Conservation (phyloP, 176 grass and related monocot species). For the Oryza glaberrima region DNA sequence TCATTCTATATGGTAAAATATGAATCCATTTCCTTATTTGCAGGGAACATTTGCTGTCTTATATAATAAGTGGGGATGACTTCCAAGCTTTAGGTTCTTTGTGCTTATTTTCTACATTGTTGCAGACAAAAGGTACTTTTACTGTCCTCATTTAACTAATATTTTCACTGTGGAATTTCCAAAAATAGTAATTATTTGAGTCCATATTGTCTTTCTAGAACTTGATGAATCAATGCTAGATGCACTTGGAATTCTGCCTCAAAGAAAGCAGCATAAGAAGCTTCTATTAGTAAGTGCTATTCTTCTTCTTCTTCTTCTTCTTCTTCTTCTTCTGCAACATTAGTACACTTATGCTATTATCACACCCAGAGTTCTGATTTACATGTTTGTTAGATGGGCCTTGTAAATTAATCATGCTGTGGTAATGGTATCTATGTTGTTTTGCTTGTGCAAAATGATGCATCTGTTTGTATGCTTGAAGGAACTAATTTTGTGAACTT, state of each 20-base stretch:
- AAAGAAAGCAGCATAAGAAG: constrained; percentile 99
- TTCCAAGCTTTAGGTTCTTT: constrained; percentile 94
- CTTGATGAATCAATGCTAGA: constrained; percentile 97
- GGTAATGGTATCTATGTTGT: constrained; percentile 4
- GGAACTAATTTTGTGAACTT: not conserved
- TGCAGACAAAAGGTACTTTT: constrained; percentile 94
- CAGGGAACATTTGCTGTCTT: constrained; percentile 90
- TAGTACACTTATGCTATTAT: constrained; percentile 8
- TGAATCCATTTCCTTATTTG: constrained; percentile 38
- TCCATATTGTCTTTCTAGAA: constrained; percentile 57
- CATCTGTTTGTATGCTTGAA: constrained; percentile 5
- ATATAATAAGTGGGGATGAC: constrained; percentile 66
- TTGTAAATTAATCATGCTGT: constrained; percentile 9
- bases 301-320: constrained; percentile 2
- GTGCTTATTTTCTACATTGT: constrained; percentile 84
- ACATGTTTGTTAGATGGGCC: constrained; percentile 17
- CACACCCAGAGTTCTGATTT: not conserved
- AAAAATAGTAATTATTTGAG: constrained; percentile 31
- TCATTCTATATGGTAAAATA: constrained; percentile 23
- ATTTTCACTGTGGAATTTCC: constrained; percentile 13
- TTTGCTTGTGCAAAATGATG: not conserved
- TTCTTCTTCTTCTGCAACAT: constrained; percentile 32
- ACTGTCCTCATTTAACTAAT: constrained; percentile 21
- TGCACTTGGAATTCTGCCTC: constrained; percentile 98
- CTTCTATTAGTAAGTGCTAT: constrained; percentile 76